Evolutionary conservation across 2,329 filamentous ascomycete genomes (phyloP), one percentile per base, ranked within the genome.

Genomic region (Fusarium tanahbumbuense): DNA sequence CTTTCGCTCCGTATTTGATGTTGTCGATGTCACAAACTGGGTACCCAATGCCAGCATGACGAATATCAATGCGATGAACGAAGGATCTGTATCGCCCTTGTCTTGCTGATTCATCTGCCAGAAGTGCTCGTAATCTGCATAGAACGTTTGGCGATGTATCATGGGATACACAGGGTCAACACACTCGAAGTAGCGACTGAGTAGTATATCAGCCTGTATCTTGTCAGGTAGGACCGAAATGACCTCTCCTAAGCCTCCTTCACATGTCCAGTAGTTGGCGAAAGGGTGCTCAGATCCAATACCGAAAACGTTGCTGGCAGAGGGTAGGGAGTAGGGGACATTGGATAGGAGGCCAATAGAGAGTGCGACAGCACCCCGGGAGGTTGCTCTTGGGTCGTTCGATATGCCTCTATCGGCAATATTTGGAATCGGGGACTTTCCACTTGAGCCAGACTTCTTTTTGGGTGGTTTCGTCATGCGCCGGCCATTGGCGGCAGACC

Each of bases 111-210:
- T 78, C 32, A 92, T 78, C 2, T 87, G 86, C 92, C 92, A 94
- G 76, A 94, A 94, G 63, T 90, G 87, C 73, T 93, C 91, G 73
- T 94, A 94, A 75, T 94, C 92, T 68, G 89, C 88, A 71, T 92
- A 92, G 77, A 94, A 94, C 9, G 88, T 90, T 71, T 91, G 88
- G 12, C 89, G 86, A 74, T 94, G 89, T 20, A 94, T 85, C 87
- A 94, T 93, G 18, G 92, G 92, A 78, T 94, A 94, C 5, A 94
- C 89, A 0, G 92, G 91, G 75, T 94, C 92, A 50, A 94, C 91
- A 69, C 87, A 90, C 75, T 91, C 89, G 70, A 90, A 91, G 75
- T 91, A 91, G 41, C 87, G 84, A 52, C 79, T 82, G 37, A 91
- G 78, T 15, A 94, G 82, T 41, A 92, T 89, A 71, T 94, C 91